phyloP scores from a whole-genome alignment of 2,329 filamentous ascomycete species.

The Fusarium foetens region DNA sequence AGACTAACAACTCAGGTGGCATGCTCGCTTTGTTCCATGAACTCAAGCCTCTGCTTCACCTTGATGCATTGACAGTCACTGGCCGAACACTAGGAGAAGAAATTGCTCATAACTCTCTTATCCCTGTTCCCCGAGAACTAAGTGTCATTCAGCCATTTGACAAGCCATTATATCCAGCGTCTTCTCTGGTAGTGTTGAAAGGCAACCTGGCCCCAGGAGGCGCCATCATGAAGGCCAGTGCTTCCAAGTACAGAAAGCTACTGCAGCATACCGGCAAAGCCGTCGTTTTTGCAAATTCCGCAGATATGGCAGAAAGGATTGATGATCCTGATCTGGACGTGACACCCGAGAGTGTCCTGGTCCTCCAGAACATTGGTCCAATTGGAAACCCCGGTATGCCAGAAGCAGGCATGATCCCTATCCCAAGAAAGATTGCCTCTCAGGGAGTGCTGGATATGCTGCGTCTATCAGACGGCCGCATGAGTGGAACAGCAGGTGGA shows the following conservation, averaged over 20 bases:
- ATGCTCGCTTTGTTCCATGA: conserved; percentile 84
- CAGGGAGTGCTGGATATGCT: conserved; percentile 82
- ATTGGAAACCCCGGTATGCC: conserved; percentile 95
- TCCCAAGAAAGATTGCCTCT: conserved; percentile 80
- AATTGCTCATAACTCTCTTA: conserved; percentile 73
- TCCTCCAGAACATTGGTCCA: conserved; percentile 89
- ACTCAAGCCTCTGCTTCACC: conserved; percentile 79
- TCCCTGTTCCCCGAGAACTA: conserved; percentile 54
- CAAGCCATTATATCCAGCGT: conserved; percentile 73
- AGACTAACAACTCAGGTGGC: conserved; percentile 63
- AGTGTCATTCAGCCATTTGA: conserved; percentile 73
- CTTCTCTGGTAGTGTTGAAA: conserved; percentile 82
- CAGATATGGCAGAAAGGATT: conserved; percentile 75
- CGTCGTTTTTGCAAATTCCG: conserved; percentile 78
- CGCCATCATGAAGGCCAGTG: conserved; percentile 91
- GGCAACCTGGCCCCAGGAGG: conserved; percentile 88
- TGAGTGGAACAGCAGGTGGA: conserved; percentile 86
- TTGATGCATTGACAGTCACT: conserved; percentile 82
- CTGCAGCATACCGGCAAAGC: conserved; percentile 59
- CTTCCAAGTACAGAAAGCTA: conserved; percentile 75
- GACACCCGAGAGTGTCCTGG: conserved; percentile 68
- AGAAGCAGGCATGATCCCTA: conserved; percentile 73
- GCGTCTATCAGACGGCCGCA: conserved; percentile 86
- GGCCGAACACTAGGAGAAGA: conserved; percentile 86
- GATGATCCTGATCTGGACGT: conserved; percentile 71